Base-by-base conservation (phyloP, 1,284 basidiomycete genomes). In the Flammula alnicola region DNA sequence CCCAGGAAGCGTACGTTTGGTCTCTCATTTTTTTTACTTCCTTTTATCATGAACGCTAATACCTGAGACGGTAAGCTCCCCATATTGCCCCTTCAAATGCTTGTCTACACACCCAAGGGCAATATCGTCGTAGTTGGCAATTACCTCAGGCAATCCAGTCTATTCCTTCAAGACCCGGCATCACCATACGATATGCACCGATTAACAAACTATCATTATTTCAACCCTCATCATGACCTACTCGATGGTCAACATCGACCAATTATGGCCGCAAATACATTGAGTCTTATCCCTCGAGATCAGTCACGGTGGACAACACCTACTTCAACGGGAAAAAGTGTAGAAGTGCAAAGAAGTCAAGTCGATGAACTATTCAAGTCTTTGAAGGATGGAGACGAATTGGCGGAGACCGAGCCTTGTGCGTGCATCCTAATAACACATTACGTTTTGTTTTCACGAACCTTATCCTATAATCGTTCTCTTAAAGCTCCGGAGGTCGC, bases 321-420 rank as follows among this genome's bases (percentile, higher is more conserved):
- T 23, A 69, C 73, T 11, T 81, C 86, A 31, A 75, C 84, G 36
- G 84, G 80, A 11, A 93, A 91, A 71, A 91, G 86, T 55, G 86
- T 96, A 8, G 94, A 98, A 66, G 85, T 97, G 38, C 93, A 97
- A 69, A 79, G 93, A 54, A 88, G 86, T 67, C 96, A 98, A 66
- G 90, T 98, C 12, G 95, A 98, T 57, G 88, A 95, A 58, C 77
- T 99, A 6, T 98, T 98, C 75, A 88, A 91, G 71, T 93, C 80
- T 61, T 67, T 99, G 58, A 86, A 86, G 63, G 86, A 84, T 58
- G 95, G 93, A 19, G 92, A 92, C 54, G 94, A 96, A 58, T 73
- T 99, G 17, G 72, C 77, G 11, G 91, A 96, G 68, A 91, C 91
- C 11, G 88, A 95, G 65, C 84, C 95, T 47, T 77, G 91, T 91